phyloP scores from a whole-genome alignment of 352 stramenopile species.

The Nothophytophthora sp. region DNA sequence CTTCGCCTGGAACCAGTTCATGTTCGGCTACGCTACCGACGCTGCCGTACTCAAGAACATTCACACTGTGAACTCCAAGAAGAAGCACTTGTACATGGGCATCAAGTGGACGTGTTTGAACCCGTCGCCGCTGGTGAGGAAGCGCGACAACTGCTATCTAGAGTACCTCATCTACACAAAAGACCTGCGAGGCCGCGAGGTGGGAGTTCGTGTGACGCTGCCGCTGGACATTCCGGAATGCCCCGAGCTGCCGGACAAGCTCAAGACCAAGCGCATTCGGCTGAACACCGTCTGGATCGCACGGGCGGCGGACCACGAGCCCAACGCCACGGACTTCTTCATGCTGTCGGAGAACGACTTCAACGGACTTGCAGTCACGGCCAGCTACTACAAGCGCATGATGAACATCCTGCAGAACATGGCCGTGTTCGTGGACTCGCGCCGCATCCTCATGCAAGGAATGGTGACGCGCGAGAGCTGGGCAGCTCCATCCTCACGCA shows the following conservation, averaged over 20 bases:
- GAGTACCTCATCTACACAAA: constrained; percentile 77
- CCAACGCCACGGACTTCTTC: constrained; percentile 59
- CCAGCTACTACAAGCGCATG: constrained; percentile 51
- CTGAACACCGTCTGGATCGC: constrained; percentile 58
- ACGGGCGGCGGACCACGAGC: constrained; percentile 22
- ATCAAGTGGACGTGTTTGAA: constrained; percentile 83
- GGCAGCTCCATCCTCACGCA: constrained; percentile 47
- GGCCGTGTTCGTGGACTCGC: constrained; percentile 55
- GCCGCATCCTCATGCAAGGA: constrained; percentile 53
- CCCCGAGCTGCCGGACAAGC: constrained; percentile 40
- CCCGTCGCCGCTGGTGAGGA: constrained; percentile 55
- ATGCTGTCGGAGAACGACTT: constrained; percentile 65
- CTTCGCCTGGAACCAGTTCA: constrained; percentile 75
- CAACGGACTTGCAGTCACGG: constrained; percentile 35
- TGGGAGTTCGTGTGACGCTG: constrained; percentile 66
- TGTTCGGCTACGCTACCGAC: constrained; percentile 65
- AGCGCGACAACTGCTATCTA: constrained; percentile 78
- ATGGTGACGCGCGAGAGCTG: constrained; percentile 48
- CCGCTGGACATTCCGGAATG: constrained; percentile 71
- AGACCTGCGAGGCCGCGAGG: constrained; percentile 56
- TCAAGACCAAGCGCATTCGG: constrained; percentile 62
- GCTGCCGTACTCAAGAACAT: constrained; percentile 74
- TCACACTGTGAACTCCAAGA: constrained; percentile 40
- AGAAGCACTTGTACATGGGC: constrained; percentile 68
- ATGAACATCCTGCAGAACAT: constrained; percentile 69